Evolutionary conservation across 1,284 basidiomycete species (phyloP).

Genomic region (Marasmius tenuissimus): DNA sequence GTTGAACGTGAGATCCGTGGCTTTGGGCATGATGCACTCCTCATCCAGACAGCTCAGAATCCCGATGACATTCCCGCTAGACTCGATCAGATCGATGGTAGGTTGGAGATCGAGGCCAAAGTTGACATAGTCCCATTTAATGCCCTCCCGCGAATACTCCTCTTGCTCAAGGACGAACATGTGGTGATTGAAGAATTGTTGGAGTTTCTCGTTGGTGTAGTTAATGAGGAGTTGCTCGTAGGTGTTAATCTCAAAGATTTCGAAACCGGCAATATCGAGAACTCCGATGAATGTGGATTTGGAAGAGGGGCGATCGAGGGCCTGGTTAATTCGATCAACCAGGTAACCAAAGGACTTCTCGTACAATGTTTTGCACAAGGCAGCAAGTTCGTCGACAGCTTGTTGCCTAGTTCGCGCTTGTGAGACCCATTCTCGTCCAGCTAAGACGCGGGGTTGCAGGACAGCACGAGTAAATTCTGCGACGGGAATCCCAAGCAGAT

Average conservation of each 20-base stretch:
- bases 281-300: constrained; percentile 98
- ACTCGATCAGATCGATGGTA: constrained; percentile 97
- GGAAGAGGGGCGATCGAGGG: constrained; percentile 88
- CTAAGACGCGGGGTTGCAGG: constrained; percentile 86
- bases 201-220: constrained; percentile 96
- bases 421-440: constrained; percentile 96
- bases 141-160: constrained; percentile 95
- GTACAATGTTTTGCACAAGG: constrained; percentile 95
- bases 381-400: constrained; percentile 89
- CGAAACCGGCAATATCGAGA: constrained; percentile 98
- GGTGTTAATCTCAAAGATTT: constrained; percentile 89
- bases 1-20: constrained; percentile 93
- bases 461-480: constrained; percentile 89
- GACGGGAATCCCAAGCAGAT: constrained; percentile 90
- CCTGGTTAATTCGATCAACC: constrained; percentile 94
- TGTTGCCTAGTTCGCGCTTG: constrained; percentile 92
- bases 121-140: constrained; percentile 99
- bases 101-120: constrained; percentile 98
- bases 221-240: constrained; percentile 99
- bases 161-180: constrained; percentile 99
- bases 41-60: constrained; percentile 95
- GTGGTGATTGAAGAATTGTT: constrained; percentile 99
- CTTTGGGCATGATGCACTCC: constrained; percentile 99
- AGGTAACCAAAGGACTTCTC: constrained; percentile 95
- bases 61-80: constrained; percentile 73